phyloP scores from a whole-genome alignment of 305 asterid genomes.

The Withania somnifera region DNA sequence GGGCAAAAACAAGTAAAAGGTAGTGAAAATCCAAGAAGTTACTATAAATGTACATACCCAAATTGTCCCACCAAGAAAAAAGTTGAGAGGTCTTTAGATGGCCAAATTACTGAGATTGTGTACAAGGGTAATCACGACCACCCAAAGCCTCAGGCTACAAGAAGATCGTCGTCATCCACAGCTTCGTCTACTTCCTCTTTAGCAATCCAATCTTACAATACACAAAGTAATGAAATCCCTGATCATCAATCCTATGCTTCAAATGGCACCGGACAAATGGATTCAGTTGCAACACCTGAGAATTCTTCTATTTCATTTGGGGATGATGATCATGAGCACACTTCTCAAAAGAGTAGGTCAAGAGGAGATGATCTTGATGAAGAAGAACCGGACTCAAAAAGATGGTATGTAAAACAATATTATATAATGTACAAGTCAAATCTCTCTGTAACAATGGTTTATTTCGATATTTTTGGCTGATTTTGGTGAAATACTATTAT shows the following conservation, averaged over 20 bases:
- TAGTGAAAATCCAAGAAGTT: slow-evolving; percentile 76
- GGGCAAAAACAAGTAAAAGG: slow-evolving; percentile 83
- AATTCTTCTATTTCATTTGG: slow-evolving; percentile 61
- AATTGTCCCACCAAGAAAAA: slow-evolving; percentile 61
- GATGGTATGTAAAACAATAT: slow-evolving; percentile 42
- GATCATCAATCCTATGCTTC: slow-evolving; percentile 48
- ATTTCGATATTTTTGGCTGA: background rate
- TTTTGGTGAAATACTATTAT: background rate
- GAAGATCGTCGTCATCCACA: slow-evolving; percentile 55
- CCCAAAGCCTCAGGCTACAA: slow-evolving; percentile 58
- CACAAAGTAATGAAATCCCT: slow-evolving; percentile 22
- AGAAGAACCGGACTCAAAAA: slow-evolving; percentile 54
- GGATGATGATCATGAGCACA: slow-evolving; percentile 51
- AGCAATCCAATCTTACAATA: slow-evolving; percentile 21
- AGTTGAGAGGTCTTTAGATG: slow-evolving; percentile 51
- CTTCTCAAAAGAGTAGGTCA: slow-evolving; percentile 35
- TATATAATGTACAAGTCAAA: background rate
- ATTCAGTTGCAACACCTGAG: slow-evolving; percentile 51
- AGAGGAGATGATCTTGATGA: slow-evolving; percentile 44
- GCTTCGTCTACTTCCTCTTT: slow-evolving; percentile 4
- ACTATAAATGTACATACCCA: slow-evolving; percentile 63
- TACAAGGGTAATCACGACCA: slow-evolving; percentile 62
- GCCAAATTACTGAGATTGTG: slow-evolving; percentile 60
- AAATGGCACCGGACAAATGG: slow-evolving; percentile 28
- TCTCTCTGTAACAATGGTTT: background rate